phyloP scores from a whole-genome alignment of 202 grass and related monocot genomes.

The Dendrocalamus latiflorus region DNA sequence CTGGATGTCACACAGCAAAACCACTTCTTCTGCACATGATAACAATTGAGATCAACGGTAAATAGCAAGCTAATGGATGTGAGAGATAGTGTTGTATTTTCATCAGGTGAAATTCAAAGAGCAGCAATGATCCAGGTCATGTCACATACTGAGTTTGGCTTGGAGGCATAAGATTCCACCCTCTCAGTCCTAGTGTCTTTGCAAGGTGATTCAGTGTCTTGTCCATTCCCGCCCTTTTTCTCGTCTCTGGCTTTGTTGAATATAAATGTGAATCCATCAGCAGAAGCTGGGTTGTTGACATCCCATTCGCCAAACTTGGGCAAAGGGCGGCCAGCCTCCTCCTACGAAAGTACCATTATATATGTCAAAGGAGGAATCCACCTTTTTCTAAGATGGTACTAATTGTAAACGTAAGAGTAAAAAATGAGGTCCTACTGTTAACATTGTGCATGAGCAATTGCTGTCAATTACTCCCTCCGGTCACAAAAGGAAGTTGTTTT shows the following conservation, averaged over 20 bases:
- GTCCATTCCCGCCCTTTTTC: constrained; percentile 72
- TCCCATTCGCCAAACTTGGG: constrained; percentile 95
- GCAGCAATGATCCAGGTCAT: background rate
- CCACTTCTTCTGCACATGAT: constrained; percentile 72
- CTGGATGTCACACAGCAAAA: constrained; percentile 83
- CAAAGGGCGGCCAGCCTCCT: constrained; percentile 74
- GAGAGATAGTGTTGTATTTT: background rate
- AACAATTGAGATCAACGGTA: background rate
- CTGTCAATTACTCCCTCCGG: background rate
- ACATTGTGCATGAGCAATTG: background rate
- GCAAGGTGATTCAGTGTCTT: constrained; percentile 66
- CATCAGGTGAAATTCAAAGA: background rate
- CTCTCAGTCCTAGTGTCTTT: constrained; percentile 57
- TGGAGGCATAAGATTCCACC: constrained; percentile 35
- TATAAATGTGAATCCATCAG: constrained; percentile 80
- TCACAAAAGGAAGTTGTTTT: too few relatives aligned
- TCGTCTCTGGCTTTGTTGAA: constrained; percentile 94
- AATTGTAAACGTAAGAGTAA: background rate
- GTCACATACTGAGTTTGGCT: constrained; percentile 50
- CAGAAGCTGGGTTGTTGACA: constrained; percentile 78
- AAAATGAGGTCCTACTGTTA: background rate
- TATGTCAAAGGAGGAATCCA: constrained; percentile 6
- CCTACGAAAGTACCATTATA: constrained; percentile 30
- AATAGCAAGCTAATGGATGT: background rate
- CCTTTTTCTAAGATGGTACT: background rate